A percentile compares a stretch with the other conserved stretches of the same genome.
phyloP scores from a whole-genome alignment of 2,329 filamentous ascomycete genomes.

The Colletotrichum tanaceti region DNA sequence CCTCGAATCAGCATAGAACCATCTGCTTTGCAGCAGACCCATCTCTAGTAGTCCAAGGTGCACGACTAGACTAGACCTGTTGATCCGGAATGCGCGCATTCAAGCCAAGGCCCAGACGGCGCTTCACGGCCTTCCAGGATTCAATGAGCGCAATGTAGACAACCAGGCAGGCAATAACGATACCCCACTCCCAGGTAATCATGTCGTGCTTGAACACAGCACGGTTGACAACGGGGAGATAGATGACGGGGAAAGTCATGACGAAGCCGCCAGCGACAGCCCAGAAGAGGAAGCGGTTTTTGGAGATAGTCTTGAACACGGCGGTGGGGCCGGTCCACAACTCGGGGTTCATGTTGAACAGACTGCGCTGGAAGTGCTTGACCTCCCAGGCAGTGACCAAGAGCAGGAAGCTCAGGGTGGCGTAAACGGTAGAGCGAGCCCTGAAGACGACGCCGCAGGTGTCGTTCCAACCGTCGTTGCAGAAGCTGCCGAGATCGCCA shows the following conservation, averaged over 20 bases:
- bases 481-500: constrained; percentile 63
- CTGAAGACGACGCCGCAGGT: constrained; percentile 70
- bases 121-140: constrained; percentile 76
- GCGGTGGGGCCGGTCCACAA: constrained; percentile 61
- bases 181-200: constrained; percentile 78
- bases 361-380: constrained; percentile 75
- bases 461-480: constrained; percentile 65
- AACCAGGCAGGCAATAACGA: constrained; percentile 69
- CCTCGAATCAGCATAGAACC: not conserved
- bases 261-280: constrained; percentile 70
- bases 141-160: constrained; percentile 74
- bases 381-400: constrained; percentile 80
- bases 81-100: constrained; percentile 8
- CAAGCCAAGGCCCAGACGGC: constrained; percentile 55
- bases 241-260: constrained; percentile 71
- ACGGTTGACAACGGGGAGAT: constrained; percentile 74
- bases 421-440: constrained; percentile 76
- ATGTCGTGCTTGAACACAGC: constrained; percentile 76
- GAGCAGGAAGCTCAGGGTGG: constrained; percentile 74
- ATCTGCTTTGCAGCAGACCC: constrained; percentile 7
- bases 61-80: constrained; percentile 28
- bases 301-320: constrained; percentile 71
- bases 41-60: not conserved
- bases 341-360: constrained; percentile 74
- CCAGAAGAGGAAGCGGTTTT: constrained; percentile 76